These are phyloP conservation scores for sorghum (Sorghum bicolor) DNA, from an alignment of 176 grass and related monocot species.

Conservation along the genomic window DNA sequence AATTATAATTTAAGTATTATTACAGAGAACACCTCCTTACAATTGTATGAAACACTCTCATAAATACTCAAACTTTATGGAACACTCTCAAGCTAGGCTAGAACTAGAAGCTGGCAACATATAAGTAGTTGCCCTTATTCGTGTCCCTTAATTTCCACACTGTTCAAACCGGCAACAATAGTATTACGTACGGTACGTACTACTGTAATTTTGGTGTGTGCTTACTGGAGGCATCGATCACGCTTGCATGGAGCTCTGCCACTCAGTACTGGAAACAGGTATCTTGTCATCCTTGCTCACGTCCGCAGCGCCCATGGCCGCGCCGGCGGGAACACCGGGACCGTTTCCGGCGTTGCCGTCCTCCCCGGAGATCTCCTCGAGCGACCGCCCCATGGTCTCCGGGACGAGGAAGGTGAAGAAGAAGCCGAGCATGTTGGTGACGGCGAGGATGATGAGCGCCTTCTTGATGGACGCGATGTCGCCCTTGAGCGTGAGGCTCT, in stretches of 20 bases:
- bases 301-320: background rate
- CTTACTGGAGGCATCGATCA: background rate
- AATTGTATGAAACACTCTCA: background rate
- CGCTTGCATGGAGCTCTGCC: constrained; percentile 15
- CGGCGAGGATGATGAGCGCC: constrained; percentile 27
- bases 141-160: background rate
- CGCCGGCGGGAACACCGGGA: background rate
- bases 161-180: background rate
- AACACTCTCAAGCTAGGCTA: background rate
- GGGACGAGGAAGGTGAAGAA: constrained; percentile 47
- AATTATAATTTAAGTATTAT: background rate
- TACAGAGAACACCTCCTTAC: background rate
- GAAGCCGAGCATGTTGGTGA: constrained; percentile 44
- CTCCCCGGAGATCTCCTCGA: constrained; percentile 54
- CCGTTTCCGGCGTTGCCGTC: background rate
- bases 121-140: background rate
- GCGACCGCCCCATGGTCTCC: constrained; percentile 40
- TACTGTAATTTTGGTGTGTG: background rate
- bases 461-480: background rate
- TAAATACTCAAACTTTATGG: background rate
- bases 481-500: background rate
- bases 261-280: constrained; percentile 9
- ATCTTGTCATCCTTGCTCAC: background rate
- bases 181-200: background rate
- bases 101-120: background rate